These are phyloP conservation scores for Skeletonema costatum DNA, from an alignment of 108 stramenopile genomes.

Conservation along the genomic window DNA sequence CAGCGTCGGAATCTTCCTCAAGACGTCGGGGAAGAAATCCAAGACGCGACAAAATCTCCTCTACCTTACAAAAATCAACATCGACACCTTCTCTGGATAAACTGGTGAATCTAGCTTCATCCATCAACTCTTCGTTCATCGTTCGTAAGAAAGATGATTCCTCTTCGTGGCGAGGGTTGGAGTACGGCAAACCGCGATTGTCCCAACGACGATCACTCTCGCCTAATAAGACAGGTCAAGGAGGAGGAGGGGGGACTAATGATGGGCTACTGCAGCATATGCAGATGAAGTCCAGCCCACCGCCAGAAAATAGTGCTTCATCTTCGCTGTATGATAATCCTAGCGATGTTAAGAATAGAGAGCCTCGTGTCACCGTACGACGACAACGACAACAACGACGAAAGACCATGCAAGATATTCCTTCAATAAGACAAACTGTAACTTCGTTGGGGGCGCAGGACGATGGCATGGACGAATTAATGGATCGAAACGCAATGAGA, in stretches of 20 bases:
- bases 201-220: conserved; percentile 28
- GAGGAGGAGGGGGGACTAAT: not conserved
- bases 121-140: not conserved
- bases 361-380: not conserved
- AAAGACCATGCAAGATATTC: not conserved
- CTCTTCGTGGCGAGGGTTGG: not conserved
- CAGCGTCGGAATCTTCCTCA: not conserved
- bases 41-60: no score
- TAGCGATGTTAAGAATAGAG: not conserved
- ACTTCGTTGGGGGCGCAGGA: not conserved
- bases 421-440: not conserved
- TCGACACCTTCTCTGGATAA: not conserved
- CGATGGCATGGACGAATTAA: conserved; percentile 20
- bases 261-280: not conserved
- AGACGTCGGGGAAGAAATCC: not conserved
- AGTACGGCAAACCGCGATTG: conserved; percentile 8
- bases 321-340: not conserved
- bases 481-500: conserved; percentile 39
- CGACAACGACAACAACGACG: not conserved
- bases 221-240: not conserved
- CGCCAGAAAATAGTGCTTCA: not conserved
- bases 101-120: not conserved
- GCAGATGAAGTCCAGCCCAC: not conserved
- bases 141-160: not conserved
- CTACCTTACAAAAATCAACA: not conserved